Evolutionary conservation across 495 filamentous ascomycete species (phyloP), one percentile per base, ranked within the genome.

Genomic region (Talaromyces nanjingensis): DNA sequence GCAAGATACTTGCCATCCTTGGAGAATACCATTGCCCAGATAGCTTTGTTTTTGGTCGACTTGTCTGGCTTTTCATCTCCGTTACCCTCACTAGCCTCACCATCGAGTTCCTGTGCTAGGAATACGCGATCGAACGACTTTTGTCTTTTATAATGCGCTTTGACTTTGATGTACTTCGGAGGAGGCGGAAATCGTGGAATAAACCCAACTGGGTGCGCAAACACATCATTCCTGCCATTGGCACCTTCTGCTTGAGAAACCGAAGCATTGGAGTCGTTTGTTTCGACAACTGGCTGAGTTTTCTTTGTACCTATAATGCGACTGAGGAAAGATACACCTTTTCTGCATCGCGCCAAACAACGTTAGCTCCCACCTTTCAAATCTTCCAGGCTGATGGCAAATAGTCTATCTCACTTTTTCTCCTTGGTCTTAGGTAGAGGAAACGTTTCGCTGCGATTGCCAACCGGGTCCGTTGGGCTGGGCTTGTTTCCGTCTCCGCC

Each of bases 11-110:
- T 91, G 12, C 94, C 94, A 78, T 98, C 94, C 56, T 89, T 91
- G 66, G 92, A 97, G 67, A 97, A 97, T 65, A 91, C 89, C 66
- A 91, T 84, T 4, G 94, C 88, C 94, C 94, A 99, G 33, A 96
- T 85, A 4, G 94, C 91, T 64, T 74, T 74, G 45, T 74, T 70
- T 72, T 70, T 67, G 1, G 73, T 67, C 0, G 72, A 72, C 52
- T 73, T 73, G 56, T 74, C 71, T 61, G 67, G 61, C 25, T 14
- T 60, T 56, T 59, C 67, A 20, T 56, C 69, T 58, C 57, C 54
- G 49, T 55, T 49, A 33, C 65, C 72, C 33, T 64, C 73, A 60
- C 71, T 72, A 55, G 77, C 66, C 9, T 78, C 82, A 12, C 81
- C 82, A 12, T 82, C 77, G 34, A 99, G 76, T 69, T 97, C 90